Base-by-base conservation (phyloP, 805 yeast species). In the Metschnikowia orientalis region DNA sequence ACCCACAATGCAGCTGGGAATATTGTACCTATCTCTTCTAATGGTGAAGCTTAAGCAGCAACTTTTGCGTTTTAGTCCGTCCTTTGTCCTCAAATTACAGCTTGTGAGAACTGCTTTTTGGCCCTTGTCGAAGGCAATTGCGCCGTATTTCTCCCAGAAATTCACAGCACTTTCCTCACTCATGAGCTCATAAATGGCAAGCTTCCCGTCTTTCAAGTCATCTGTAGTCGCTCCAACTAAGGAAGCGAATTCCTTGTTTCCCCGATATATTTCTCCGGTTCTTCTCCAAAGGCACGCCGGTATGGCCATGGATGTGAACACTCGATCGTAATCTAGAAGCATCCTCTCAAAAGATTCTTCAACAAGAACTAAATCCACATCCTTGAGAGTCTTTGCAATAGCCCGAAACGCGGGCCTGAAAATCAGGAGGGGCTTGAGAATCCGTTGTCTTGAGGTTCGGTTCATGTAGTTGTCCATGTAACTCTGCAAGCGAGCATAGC, bases 271-370 rank as follows among this genome's bases (percentile, higher is more conserved):
- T 47, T 90, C 97, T 2, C 97, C 97, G 0, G 97, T 89, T 48
- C 97, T 79, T 54, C 97, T 67, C 97, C 97, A 90, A 18, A 90
- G 67, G 60, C 97, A 90, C 1, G 97, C 96, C 2, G 97, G 97
- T 40, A 90, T 87, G 5, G 97, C 95, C 95, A 90, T 88, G 4
- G 95, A 82, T 0, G 97, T 88, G 61, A 90, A 90, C 3, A 90
- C 96, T 21, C 97, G 70, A 55, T 90, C 97, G 51, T 90, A 88
- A 48, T 90, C 95, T 32, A 90, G 63, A 27, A 90, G 61, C 95
- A 90, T 85, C 42, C 97, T 69, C 61, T 90, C 97, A 53, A 90
- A 90, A 35, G 82, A 81, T 57, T 90, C 97, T 50, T 90, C 97
- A 4, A 90, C 97, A 21, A 88, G 63, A 4, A 89, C 89, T 51